Percentiles rank a stretch among this genome's conserved stretches.
phyloP scores from a whole-genome alignment of 345 rosid species.

The Erodium maritimum region DNA sequence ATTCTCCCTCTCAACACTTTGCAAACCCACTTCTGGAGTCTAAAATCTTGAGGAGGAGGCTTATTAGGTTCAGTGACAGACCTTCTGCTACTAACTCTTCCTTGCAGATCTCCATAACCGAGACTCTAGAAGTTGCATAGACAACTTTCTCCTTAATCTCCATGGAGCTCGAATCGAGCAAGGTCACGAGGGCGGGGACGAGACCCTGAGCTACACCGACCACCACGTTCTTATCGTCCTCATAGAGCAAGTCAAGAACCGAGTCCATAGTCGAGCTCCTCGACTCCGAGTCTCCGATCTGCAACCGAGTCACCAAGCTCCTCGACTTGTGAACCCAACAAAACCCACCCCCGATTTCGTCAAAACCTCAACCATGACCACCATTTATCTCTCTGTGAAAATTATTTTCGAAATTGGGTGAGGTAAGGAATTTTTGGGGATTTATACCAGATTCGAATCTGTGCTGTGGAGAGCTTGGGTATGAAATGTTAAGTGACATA shows the following conservation, averaged over 20 bases:
- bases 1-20: too few relatives aligned
- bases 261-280: slow-evolving; percentile 20
- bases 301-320: slow-evolving; percentile 19
- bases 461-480: too few relatives aligned
- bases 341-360: slow-evolving; percentile 13
- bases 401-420: too few relatives aligned
- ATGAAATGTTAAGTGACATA: too few relatives aligned
- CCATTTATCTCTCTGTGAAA: too few relatives aligned
- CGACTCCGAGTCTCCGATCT: slow-evolving; percentile 20
- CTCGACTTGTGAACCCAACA: slow-evolving; percentile 12
- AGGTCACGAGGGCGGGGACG: slow-evolving; percentile 18
- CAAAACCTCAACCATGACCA: slow-evolving; percentile 8
- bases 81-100: slow-evolving; percentile 21
- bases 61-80: slow-evolving; percentile 13
- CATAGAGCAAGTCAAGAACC: slow-evolving; percentile 8
- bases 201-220: slow-evolving; percentile 22
- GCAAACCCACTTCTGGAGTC: slow-evolving; percentile 26
- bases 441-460: too few relatives aligned
- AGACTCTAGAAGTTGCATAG: slow-evolving; percentile 17
- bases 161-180: slow-evolving; percentile 15
- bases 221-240: slow-evolving; percentile 28
- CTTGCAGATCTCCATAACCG: slow-evolving; percentile 21
- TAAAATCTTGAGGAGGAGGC: slow-evolving; percentile 16
- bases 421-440: too few relatives aligned
- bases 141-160: slow-evolving; percentile 22